Percentiles rank a stretch among this genome's conserved stretches.
Evolutionary conservation across 2,329 filamentous ascomycete species (phyloP).

Genomic region (Teratosphaeriaceae sp.): DNA sequence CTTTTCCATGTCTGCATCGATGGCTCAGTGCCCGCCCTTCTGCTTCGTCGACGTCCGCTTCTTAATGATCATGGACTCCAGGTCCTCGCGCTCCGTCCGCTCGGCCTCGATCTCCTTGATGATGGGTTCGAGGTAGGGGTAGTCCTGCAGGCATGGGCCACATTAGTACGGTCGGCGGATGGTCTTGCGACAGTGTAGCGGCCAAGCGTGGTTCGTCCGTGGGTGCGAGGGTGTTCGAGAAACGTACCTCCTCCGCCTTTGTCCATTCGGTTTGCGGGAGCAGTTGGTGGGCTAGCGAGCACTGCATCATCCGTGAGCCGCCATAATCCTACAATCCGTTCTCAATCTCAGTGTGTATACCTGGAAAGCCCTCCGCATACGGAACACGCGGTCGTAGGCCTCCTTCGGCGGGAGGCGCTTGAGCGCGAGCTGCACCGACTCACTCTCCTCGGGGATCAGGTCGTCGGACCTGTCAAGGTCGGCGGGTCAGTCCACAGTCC

Average conservation of each 20-base stretch:
- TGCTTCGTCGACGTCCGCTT: constrained; percentile 30
- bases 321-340: background rate
- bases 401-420: constrained; percentile 86
- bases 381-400: constrained; percentile 94
- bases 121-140: constrained; percentile 58
- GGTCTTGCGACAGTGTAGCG: background rate
- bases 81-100: constrained; percentile 58
- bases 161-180: background rate
- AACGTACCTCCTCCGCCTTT: constrained; percentile 58
- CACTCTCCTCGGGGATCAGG: constrained; percentile 87
- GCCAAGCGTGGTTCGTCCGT: too few species aligned
- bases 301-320: constrained; percentile 36
- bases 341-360: constrained; percentile 40
- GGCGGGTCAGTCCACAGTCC: background rate
- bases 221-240: background rate
- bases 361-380: constrained; percentile 92
- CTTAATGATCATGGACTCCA: constrained; percentile 59
- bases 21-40: background rate
- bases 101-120: constrained; percentile 64
- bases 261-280: constrained; percentile 61
- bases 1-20: background rate
- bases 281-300: constrained; percentile 59
- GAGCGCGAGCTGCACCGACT: constrained; percentile 77
- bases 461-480: constrained; percentile 70
- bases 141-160: constrained; percentile 46